A percentile compares a stretch with the other conserved stretches of the same genome.
Evolutionary conservation across 2,329 filamentous ascomycete species (phyloP).

Genomic region (Aspergillus carbonarius): DNA sequence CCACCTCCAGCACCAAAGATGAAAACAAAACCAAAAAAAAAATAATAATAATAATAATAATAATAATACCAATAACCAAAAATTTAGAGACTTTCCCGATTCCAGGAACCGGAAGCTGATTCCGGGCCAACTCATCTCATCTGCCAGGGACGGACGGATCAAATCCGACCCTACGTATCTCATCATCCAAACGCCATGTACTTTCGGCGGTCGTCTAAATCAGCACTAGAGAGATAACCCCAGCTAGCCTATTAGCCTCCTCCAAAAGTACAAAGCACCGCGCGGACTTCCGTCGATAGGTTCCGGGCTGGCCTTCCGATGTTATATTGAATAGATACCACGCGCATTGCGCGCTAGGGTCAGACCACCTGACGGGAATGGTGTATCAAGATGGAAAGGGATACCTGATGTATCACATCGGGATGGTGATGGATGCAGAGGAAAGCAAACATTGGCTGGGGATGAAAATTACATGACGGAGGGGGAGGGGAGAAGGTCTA

Average conservation of each 20-base stretch:
- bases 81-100: background rate
- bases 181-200: no score
- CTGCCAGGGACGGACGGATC: background rate
- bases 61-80: no score
- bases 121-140: background rate
- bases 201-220: background rate
- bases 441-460: background rate
- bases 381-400: background rate
- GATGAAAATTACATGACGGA: background rate
- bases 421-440: background rate
- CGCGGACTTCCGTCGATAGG: no score
- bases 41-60: background rate
- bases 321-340: no score
- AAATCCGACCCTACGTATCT: background rate
- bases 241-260: no score
- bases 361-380: background rate
- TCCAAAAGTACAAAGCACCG: no score
- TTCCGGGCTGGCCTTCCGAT: no score
- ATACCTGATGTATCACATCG: background rate
- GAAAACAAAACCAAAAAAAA: background rate
- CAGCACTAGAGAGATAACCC: background rate
- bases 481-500: background rate
- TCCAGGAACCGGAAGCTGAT: constrained; percentile 1
- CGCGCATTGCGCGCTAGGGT: no score
- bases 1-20: background rate